Base-by-base conservation (phyloP, 1,139 yeast genomes). In the Zygotorulaspora mrakii region DNA sequence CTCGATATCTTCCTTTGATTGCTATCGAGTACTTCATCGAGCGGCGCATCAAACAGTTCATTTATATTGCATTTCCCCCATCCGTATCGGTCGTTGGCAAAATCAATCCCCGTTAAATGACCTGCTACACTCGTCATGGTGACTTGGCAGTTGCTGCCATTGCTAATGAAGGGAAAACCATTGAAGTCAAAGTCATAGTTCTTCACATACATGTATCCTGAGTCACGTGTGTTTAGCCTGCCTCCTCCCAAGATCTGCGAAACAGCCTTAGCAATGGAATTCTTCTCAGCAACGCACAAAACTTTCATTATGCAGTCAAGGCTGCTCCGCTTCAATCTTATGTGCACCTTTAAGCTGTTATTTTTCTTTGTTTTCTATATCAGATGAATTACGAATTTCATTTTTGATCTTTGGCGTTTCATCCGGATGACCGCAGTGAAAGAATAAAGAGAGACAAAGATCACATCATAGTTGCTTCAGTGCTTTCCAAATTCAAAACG, bases 231-330 rank as follows among this genome's bases (percentile, higher is more conserved):
- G 6, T 59, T 57, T 21, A 71, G 67, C 3, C 73, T 59, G 0
- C 94, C 94, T 5, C 95, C 95, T 16, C 91, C 79, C 3, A 91
- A 72, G 1, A 82, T 79, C 22, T 65, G 61, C 0, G 96, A 77
- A 10, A 94, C 91, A 17, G 88, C 84, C 59, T 82, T 86, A 7
- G 97, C 94, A 38, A 94, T 91, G 2, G 96, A 85, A 41, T 95
- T 95, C 65, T 94, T 94, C 66, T 94, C 99, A 1, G 99, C 98
- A 44, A 94, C 96, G 65, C 97, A 91, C 40, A 94, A 74, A 5
- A 94, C 77, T 57, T 70, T 79, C 88, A 83, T 82, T n/a, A 17
- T 37, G 10, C 26, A 14, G 14, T 9, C 6, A 20, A 6, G 22
- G 9, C 6, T 20, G 22, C 6, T 9, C 9, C 8, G 6, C 6